Evolutionary conservation across 1,284 basidiomycete species (phyloP), one percentile per base, ranked within the genome.

Genomic region (Meripilus lineatus): DNA sequence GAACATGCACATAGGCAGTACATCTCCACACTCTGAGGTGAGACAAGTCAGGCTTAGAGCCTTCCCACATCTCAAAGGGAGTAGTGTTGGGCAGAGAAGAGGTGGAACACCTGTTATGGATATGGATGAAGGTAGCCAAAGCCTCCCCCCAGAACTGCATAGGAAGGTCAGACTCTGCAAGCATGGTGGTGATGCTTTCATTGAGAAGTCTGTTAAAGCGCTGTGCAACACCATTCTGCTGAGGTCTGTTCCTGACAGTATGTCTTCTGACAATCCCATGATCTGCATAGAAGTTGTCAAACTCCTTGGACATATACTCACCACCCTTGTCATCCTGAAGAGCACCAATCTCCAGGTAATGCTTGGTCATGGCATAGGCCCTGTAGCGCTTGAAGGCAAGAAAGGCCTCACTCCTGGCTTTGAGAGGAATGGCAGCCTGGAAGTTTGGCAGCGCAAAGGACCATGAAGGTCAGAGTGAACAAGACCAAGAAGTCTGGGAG

Each of bases 401-500:
- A 17, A 58, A 45, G 4, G 45, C 38, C 3, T 58, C 42, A 34
- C 47, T 45, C 20, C 34, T 42, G 7, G 17, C 15, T 24, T 38
- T 56, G n/a, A 69, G 46, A 7, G 56, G 50, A 23, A 49, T 38
- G 2, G 58, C 53, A 33, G 44, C 54, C 50, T 44, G n/a, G 32
- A 44, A 20, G 58, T 57, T 15, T 30, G 34, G 15, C 54, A 48
- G 14, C 54, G 51, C 10, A 65, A 43, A 24, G 55, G 64, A 32
- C 63, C 63, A 46, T 64, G 55, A 5, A 69, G 46, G 45, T 70
- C 68, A 32, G 59, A 50, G 50, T 67, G 67, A 17, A 68, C 52
- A 7, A 65, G 56, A 11, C 59, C 54, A n/a, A 65, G 49, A 23
- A 50, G 42, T n/a, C 26, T 38, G 18, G 45, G 18, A 47, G 34